These are phyloP conservation scores for Viridothelium virens DNA, from an alignment of 495 filamentous ascomycete genomes.

Conservation along the genomic window DNA sequence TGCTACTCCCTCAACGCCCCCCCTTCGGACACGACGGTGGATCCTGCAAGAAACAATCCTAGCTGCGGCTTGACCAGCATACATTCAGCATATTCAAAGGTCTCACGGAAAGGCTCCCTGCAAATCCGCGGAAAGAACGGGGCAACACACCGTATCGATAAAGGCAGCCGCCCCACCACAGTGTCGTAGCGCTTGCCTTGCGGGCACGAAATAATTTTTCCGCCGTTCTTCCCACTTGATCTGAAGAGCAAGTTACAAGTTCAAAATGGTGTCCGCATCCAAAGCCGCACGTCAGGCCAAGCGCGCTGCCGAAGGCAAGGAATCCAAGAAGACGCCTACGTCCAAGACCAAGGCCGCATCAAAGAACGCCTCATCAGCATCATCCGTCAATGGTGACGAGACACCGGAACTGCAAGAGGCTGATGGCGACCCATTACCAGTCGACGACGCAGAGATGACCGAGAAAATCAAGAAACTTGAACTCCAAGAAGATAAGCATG, in stretches of 20 bases:
- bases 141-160: conserved; percentile 9
- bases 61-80: not conserved
- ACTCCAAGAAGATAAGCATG: conserved; percentile 90
- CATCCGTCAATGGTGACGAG: conserved; percentile 63
- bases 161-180: conserved; percentile 11
- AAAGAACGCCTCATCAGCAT: conserved; percentile 40
- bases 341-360: conserved; percentile 62
- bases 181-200: not conserved
- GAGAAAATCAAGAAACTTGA: conserved; percentile 73
- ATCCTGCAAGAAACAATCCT: not conserved
- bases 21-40: not conserved
- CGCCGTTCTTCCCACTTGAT: not conserved
- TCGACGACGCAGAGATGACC: conserved; percentile 60
- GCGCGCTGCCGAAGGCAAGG: conserved; percentile 63
- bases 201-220: no score
- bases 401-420: conserved; percentile 52
- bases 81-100: not conserved
- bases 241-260: not conserved
- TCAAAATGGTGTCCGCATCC: conserved; percentile 81
- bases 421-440: conserved; percentile 49
- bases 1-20: not conserved
- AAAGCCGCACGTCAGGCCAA: conserved; percentile 97
- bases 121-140: not conserved
- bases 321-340: conserved; percentile 40
- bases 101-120: not conserved